A percentile compares a stretch with the other conserved stretches of the same genome.
phyloP scores from a whole-genome alignment of 2,329 filamentous ascomycete species.

The Pestalotiopsis sp. region DNA sequence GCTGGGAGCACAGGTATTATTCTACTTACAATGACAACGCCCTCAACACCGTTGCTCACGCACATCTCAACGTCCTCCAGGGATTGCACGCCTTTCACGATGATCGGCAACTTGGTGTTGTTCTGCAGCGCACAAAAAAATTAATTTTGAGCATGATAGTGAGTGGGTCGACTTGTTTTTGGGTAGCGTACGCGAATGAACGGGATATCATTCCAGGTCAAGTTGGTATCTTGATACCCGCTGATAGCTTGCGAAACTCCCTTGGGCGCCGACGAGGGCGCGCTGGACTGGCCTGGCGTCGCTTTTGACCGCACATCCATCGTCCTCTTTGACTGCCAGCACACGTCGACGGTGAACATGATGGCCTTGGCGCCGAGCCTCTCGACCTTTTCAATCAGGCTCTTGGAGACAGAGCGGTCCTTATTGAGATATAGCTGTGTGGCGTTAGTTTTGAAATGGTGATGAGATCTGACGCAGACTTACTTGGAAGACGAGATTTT shows the following conservation, averaged over 20 bases:
- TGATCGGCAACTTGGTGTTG: background rate
- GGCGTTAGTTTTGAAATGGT: background rate
- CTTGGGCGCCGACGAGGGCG: background rate
- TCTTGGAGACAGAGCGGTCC: background rate
- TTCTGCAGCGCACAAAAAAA: background rate
- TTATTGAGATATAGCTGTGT: background rate
- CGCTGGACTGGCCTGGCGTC: background rate
- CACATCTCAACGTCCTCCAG: constrained; percentile 2
- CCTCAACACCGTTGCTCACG: background rate
- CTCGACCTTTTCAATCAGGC: background rate
- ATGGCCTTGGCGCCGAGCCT: constrained; percentile 4
- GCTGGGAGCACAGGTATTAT: background rate
- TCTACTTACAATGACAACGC: constrained; percentile 4
- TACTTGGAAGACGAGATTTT: constrained; percentile 3
- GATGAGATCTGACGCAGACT: background rate
- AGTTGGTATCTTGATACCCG: background rate
- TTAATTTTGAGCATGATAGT: background rate
- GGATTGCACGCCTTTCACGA: constrained; percentile 4
- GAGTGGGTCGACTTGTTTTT: background rate
- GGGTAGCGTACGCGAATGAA: background rate
- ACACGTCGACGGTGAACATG: constrained; percentile 3
- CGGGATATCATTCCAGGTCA: constrained; percentile 4
- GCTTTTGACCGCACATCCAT: constrained; percentile 2
- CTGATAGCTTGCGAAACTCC: background rate
- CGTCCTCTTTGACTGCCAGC: constrained; percentile 1